Evolutionary conservation across 2,329 filamentous ascomycete species (phyloP).

Genomic region (Aspergillus bombycis): DNA sequence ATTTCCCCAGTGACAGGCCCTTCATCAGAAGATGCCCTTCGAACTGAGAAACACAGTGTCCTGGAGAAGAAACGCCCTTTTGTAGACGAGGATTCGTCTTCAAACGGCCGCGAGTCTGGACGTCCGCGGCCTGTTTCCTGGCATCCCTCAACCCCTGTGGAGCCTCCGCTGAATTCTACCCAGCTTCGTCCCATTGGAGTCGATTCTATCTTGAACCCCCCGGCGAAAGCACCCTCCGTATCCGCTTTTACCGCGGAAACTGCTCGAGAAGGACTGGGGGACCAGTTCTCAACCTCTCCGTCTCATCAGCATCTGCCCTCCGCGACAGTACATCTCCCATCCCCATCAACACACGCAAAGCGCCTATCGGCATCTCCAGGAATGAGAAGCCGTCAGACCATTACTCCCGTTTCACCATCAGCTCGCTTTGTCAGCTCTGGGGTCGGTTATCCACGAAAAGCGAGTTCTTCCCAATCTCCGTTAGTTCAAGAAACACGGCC

Average conservation of each 20-base stretch:
- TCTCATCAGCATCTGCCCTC: constrained; percentile 33
- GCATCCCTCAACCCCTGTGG: constrained; percentile 40
- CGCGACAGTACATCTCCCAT: constrained; percentile 29
- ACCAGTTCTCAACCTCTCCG: constrained; percentile 22
- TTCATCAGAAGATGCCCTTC: constrained; percentile 32
- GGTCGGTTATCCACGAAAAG: constrained; percentile 33
- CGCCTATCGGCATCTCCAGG: constrained; percentile 39
- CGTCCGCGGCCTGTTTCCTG: constrained; percentile 38
- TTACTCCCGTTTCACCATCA: constrained; percentile 42
- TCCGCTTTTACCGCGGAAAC: constrained; percentile 14
- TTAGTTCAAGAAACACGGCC: constrained; percentile 37
- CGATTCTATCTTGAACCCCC: constrained; percentile 46
- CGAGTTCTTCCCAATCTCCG: constrained; percentile 39
- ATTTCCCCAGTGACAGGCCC: constrained; percentile 33
- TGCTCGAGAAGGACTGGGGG: constrained; percentile 28
- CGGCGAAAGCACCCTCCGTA: constrained; percentile 29
- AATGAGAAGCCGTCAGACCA: constrained; percentile 32
- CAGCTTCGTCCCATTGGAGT: constrained; percentile 43
- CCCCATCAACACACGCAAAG: constrained; percentile 25
- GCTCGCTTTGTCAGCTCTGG: constrained; percentile 34
- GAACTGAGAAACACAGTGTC: constrained; percentile 22
- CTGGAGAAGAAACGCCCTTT: constrained; percentile 30
- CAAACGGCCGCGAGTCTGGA: constrained; percentile 29
- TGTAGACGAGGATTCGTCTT: constrained; percentile 19
- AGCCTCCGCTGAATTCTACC: constrained; percentile 36